phyloP scores from a whole-genome alignment of 2,329 filamentous ascomycete species.

The Penicillium sp. region DNA sequence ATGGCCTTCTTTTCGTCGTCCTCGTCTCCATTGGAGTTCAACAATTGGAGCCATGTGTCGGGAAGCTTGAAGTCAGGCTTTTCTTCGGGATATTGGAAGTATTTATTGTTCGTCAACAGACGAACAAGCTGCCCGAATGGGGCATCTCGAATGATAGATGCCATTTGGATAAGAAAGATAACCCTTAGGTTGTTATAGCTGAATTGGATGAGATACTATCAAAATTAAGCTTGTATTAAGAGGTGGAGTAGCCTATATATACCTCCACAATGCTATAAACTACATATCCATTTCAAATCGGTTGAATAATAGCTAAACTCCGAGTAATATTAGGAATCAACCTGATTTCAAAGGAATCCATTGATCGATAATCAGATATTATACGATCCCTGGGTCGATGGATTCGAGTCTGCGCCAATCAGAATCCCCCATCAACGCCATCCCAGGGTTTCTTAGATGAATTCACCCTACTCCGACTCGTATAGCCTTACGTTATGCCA shows the following conservation, averaged over 20 bases:
- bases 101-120: slow-evolving; percentile 40
- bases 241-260: neutral
- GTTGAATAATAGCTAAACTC: neutral
- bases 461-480: neutral
- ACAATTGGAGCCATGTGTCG: slow-evolving; percentile 19
- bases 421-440: neutral
- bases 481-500: neutral
- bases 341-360: neutral
- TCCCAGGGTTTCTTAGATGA: neutral
- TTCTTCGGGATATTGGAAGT: slow-evolving; percentile 48
- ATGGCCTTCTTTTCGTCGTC: slow-evolving; percentile 1
- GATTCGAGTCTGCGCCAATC: neutral
- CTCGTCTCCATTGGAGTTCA: slow-evolving; percentile 3
- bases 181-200: neutral
- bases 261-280: neutral
- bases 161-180: slow-evolving; percentile 8
- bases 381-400: neutral
- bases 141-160: slow-evolving; percentile 40
- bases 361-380: neutral
- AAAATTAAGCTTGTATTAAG: neutral
- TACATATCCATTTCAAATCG: neutral
- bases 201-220: neutral
- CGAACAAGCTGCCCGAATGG: slow-evolving; percentile 48
- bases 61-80: slow-evolving; percentile 28
- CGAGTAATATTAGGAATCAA: neutral